Percentiles rank a stretch among this genome's conserved stretches.
phyloP scores from a whole-genome alignment of 2,329 filamentous ascomycete species.

The Coniella vitis region DNA sequence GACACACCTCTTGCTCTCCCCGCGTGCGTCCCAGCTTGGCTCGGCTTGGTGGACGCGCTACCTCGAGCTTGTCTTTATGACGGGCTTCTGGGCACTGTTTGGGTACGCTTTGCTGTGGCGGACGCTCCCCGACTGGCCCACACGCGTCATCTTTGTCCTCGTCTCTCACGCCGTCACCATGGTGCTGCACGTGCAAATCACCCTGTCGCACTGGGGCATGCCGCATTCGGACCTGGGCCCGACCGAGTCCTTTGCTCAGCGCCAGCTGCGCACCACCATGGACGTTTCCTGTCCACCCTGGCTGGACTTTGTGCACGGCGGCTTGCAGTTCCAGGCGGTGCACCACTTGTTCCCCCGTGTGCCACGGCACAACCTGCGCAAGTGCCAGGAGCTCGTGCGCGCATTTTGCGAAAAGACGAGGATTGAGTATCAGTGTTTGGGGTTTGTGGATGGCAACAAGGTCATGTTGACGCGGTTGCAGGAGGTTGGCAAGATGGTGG shows the following conservation, averaged over 20 bases:
- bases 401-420: constrained; percentile 43
- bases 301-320: constrained; percentile 67
- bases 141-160: constrained; percentile 55
- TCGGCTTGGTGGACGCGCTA: constrained; percentile 61
- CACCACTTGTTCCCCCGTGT: constrained; percentile 65
- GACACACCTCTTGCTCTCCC: constrained; percentile 51
- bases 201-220: constrained; percentile 68
- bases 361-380: constrained; percentile 60
- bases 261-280: constrained; percentile 66
- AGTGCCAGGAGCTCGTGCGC: constrained; percentile 51
- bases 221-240: constrained; percentile 57
- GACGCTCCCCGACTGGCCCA: constrained; percentile 49
- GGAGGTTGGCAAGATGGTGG: constrained; percentile 55
- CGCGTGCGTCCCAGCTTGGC: constrained; percentile 48
- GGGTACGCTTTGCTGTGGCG: constrained; percentile 59
- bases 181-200: constrained; percentile 66
- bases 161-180: constrained; percentile 59
- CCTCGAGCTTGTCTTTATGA: constrained; percentile 56
- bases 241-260: constrained; percentile 60
- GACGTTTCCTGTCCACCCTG: constrained; percentile 66
- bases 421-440: constrained; percentile 10
- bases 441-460: constrained; percentile 15
- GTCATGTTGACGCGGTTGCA: constrained; percentile 37
- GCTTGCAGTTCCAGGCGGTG: constrained; percentile 65
- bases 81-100: constrained; percentile 61